A percentile compares a stretch with the other conserved stretches of the same genome.
Evolutionary conservation across 768 basidiomycete genomes (phyloP).

Genomic region (Coprinopsis sp.): DNA sequence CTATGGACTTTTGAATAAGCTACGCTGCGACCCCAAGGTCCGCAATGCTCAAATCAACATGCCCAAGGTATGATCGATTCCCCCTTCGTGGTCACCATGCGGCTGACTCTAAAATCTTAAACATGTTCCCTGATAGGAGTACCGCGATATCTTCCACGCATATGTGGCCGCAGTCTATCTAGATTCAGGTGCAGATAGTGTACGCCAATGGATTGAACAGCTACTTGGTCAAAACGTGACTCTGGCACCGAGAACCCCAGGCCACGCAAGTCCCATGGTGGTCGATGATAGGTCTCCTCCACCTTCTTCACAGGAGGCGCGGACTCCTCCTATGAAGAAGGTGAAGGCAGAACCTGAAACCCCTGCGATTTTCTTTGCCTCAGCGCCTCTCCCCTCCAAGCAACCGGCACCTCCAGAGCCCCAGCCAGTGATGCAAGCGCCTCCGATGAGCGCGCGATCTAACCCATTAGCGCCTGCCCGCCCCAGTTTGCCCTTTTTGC

Average conservation of each 20-base stretch:
- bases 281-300: constrained; percentile 8
- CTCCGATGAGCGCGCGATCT: constrained; percentile 15
- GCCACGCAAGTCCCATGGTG: constrained; percentile 10
- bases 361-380: constrained; percentile 28
- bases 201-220: constrained; percentile 54
- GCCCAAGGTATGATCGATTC: constrained; percentile 35
- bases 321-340: constrained; percentile 32
- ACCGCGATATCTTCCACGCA: constrained; percentile 52
- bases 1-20: constrained; percentile 44
- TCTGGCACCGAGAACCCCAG: neutral
- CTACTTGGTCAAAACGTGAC: constrained; percentile 28
- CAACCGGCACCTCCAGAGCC: neutral
- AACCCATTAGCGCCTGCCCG: constrained; percentile 66
- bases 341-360: constrained; percentile 32
- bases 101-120: constrained; percentile 13
- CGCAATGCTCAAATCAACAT: constrained; percentile 25
- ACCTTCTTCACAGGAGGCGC: constrained; percentile 15
- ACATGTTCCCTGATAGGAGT: no score
- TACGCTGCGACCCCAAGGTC: constrained; percentile 42
- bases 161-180: constrained; percentile 63
- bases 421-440: neutral
- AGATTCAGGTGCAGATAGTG: constrained; percentile 46
- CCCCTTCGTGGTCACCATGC: constrained; percentile 12
- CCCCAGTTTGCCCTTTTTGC: constrained; percentile 58
- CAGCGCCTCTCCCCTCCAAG: constrained; percentile 22